phyloP scores from a whole-genome alignment of 768 basidiomycete genomes.

The Russula lepida region DNA sequence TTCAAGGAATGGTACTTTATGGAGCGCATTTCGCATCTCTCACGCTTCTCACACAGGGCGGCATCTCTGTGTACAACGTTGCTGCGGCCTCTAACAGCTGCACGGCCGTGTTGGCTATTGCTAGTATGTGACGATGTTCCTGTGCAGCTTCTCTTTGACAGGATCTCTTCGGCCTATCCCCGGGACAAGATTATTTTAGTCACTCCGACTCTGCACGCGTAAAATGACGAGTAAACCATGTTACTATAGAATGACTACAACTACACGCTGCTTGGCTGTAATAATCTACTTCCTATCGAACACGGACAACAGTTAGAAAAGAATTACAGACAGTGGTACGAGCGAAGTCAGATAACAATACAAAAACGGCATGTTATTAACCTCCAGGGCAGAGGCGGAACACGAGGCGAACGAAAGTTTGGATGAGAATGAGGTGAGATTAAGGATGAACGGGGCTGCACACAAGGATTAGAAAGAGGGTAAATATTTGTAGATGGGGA shows the following conservation, averaged over 20 bases:
- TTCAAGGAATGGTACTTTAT: no score
- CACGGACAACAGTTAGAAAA: neutral
- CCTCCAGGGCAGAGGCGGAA: neutral
- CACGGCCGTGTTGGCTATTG: no score
- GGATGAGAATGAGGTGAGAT: neutral
- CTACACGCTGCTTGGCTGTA: neutral
- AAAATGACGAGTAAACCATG: no score
- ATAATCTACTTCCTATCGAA: neutral
- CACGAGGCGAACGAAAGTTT: neutral
- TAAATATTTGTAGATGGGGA: neutral
- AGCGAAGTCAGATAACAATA: neutral
- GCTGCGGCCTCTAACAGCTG: no score
- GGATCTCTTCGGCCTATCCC: no score
- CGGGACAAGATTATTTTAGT: no score
- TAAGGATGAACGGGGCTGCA: neutral
- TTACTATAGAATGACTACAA: neutral
- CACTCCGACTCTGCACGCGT: no score
- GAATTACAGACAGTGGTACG: neutral
- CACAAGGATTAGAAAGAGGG: neutral
- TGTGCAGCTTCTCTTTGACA: no score
- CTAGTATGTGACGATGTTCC: no score
- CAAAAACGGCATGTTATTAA: constrained; percentile 2
- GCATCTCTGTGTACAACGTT: no score
- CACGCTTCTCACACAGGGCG: no score
- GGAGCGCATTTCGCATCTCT: no score